Evolutionary conservation across 345 rosid species (phyloP), one percentile per base, ranked within the genome.

Genomic region (Hevea brasiliensis): DNA sequence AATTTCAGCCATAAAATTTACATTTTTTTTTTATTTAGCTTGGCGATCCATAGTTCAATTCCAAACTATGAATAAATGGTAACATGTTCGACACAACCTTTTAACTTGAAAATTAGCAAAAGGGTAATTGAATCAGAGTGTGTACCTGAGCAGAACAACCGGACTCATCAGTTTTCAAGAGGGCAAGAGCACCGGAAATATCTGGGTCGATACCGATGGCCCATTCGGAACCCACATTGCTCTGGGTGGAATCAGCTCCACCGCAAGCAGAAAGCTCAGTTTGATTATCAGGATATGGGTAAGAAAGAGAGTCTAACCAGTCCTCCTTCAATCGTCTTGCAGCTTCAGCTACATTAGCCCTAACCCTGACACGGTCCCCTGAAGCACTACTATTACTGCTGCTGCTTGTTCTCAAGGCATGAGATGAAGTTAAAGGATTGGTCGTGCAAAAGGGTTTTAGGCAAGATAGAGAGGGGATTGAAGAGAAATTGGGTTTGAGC

Each of bases 131-230:
- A 17, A 18, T 12, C 6, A 54, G 13, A 21, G 8, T 0, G 73
- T 40, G 65, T 27, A 88, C 96, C 98, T 88, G 86, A 65, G 92
- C 92, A 68, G 87, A 81, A 74, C 74, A 83, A 66, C 84, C 89
- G 27, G 76, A 68, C 17, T 82, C 82, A 44, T 84, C 81, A 20
- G 71, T n/a, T 77, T 80, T 91, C 83, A 91, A 75, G 67, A 91
- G 65, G 24, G 97, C 91, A 75, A 94, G 67, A 6, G 97, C 94
- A 65, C 97, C 98, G 6, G 93, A 90, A 70, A 85, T 61, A 76
- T 94, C 94, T 24, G 96, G 98, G 85, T 94, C 97, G 68, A 94
- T 50, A 48, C 98, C 97, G 27, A 92, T 47, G 72, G 87, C 87
- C 85, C 86, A 92, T n/a, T 67, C 60, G 60, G 87, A 79, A 65